A percentile compares a stretch with the other conserved stretches of the same genome.
Evolutionary conservation across 1,284 basidiomycete genomes (phyloP).

Genomic region (Thecaphora thlaspeos): DNA sequence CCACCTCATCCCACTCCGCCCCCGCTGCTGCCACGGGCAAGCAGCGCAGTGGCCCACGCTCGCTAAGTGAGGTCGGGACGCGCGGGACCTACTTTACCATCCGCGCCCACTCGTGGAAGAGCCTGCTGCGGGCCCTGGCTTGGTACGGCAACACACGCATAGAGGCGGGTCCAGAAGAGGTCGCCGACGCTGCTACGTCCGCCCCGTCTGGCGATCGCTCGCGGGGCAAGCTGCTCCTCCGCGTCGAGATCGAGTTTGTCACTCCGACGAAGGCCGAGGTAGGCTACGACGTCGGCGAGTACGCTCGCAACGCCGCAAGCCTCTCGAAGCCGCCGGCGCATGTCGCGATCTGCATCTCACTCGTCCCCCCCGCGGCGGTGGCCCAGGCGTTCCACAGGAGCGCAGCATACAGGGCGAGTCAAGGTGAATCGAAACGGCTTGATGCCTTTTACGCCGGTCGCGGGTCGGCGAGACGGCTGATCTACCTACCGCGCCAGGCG

Average conservation of each 20-base stretch:
- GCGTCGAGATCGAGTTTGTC: conserved; percentile 42
- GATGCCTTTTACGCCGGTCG: conserved; percentile 34
- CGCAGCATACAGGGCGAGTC: conserved; percentile 16
- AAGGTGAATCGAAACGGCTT: conserved; percentile 28
- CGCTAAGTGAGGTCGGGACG: background rate
- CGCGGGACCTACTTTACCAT: conserved; percentile 27
- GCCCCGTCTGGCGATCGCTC: background rate
- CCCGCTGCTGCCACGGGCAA: background rate
- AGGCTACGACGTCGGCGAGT: conserved; percentile 16
- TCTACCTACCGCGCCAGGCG: conserved; percentile 31
- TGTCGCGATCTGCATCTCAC: conserved; percentile 37
- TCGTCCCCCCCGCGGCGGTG: conserved; percentile 9
- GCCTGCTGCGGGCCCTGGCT: conserved; percentile 38
- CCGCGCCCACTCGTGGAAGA: conserved; percentile 42
- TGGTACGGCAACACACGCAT: conserved; percentile 48
- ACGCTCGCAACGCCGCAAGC: conserved; percentile 6
- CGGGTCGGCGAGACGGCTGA: conserved; percentile 33
- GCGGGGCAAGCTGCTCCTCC: conserved; percentile 10
- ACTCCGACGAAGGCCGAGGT: conserved; percentile 28
- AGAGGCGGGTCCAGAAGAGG: conserved; percentile 33
- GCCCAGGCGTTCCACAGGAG: conserved; percentile 21
- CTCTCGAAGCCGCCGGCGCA: conserved; percentile 22
- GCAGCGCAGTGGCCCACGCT: background rate
- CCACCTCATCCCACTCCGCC: no score
- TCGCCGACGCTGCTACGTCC: conserved; percentile 19